These are phyloP conservation scores for Tillandsia fasciculata DNA, from an alignment of 176 grass and related monocot genomes.

Conservation along the genomic window DNA sequence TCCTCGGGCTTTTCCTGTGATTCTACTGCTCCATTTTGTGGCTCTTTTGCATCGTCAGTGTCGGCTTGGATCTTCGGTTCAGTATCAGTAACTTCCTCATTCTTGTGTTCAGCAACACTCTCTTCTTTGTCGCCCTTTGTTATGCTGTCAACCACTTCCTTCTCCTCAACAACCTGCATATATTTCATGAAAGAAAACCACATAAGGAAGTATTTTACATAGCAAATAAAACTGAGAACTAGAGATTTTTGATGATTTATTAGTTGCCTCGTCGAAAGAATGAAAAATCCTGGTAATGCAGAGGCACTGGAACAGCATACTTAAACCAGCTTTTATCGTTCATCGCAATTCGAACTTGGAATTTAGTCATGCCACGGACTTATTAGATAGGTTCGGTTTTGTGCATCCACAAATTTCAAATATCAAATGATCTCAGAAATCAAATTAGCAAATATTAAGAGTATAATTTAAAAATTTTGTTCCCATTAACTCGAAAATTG, in stretches of 20 bases:
- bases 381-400: too few relatives aligned
- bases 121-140: background rate
- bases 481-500: background rate
- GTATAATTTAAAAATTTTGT: background rate
- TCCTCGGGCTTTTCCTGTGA: background rate
- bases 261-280: too few relatives aligned
- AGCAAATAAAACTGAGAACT: too few relatives aligned
- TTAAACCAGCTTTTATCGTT: too few relatives aligned
- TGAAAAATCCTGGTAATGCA: too few relatives aligned
- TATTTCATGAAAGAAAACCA: background rate
- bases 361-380: too few relatives aligned
- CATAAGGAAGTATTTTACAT: background rate
- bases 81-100: background rate
- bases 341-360: too few relatives aligned
- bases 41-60: background rate
- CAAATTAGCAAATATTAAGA: background rate
- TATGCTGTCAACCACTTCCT: background rate
- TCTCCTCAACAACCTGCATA: conserved; percentile 7
- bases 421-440: background rate
- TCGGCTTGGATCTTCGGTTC: background rate
- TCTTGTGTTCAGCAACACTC: background rate
- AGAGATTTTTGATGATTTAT: too few relatives aligned
- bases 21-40: background rate
- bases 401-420: background rate
- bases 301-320: too few relatives aligned